These are phyloP conservation scores for Fusarium chlamydosporum DNA, from an alignment of 2,329 filamentous ascomycete genomes.

Conservation along the genomic window DNA sequence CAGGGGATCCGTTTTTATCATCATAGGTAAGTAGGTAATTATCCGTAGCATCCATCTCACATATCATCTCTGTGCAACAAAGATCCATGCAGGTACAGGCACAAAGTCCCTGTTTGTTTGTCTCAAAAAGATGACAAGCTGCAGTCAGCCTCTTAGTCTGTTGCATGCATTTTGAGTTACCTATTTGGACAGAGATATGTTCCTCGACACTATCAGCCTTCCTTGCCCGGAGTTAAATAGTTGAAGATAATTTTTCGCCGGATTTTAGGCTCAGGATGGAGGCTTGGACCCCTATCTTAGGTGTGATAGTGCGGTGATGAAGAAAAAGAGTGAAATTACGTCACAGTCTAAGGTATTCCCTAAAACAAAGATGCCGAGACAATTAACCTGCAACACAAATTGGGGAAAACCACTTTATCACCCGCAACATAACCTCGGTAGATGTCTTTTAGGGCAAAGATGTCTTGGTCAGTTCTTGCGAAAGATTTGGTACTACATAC, in stretches of 20 bases:
- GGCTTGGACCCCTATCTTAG: slow-evolving; percentile 23
- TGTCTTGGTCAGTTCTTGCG: background rate
- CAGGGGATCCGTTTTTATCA: slow-evolving; percentile 8
- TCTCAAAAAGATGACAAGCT: slow-evolving; percentile 28
- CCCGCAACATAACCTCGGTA: background rate
- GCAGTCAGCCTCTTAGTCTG: slow-evolving; percentile 32
- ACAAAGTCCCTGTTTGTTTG: slow-evolving; percentile 16
- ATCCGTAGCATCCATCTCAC: background rate
- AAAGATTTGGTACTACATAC: background rate
- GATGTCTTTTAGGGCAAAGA: slow-evolving; percentile 7
- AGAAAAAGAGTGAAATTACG: slow-evolving; percentile 29
- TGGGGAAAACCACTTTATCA: slow-evolving; percentile 1
- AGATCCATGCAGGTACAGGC: slow-evolving; percentile 32
- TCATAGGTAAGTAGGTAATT: no score
- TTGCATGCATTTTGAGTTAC: slow-evolving; percentile 25
- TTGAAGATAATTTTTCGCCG: background rate
- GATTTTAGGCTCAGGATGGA: background rate
- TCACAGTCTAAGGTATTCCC: slow-evolving; percentile 25
- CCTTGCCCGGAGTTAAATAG: background rate
- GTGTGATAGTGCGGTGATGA: background rate
- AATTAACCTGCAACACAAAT: slow-evolving; percentile 20
- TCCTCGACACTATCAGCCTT: background rate
- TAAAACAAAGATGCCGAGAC: slow-evolving; percentile 11
- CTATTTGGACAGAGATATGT: background rate
- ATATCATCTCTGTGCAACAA: slow-evolving; percentile 38